Evolutionary conservation across 441 rosid genomes (phyloP).

Genomic region (Bocquillonia castaneifolia): DNA sequence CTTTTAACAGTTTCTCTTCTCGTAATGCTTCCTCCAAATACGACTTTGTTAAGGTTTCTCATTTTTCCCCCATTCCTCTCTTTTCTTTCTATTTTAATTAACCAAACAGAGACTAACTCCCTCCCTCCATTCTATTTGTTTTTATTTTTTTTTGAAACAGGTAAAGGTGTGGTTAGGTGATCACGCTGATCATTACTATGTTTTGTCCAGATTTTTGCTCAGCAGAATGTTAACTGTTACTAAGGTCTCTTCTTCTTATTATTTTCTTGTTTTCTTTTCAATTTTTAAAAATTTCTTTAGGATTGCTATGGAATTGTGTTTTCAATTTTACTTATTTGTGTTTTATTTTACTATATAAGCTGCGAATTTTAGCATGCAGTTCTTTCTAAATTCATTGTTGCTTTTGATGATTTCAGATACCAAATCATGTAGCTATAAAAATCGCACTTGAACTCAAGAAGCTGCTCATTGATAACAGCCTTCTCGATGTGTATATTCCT

Average conservation of each 20-base stretch:
- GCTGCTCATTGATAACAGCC: slow-evolving; percentile 95
- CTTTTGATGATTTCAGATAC: slow-evolving; percentile 54
- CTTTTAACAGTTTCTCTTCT: slow-evolving; percentile 52
- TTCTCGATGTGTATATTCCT: slow-evolving; percentile 79
- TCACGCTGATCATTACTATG: slow-evolving; percentile 93
- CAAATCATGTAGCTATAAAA: slow-evolving; percentile 93
- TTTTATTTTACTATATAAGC: too few species aligned
- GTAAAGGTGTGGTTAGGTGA: slow-evolving; percentile 98
- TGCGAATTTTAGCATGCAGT: too few species aligned
- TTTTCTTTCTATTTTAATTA: neutral
- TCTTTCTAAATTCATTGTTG: neutral
- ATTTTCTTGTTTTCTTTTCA: neutral
- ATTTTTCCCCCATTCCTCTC: neutral
- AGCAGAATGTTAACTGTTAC: slow-evolving; percentile 97
- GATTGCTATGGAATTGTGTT: too few species aligned
- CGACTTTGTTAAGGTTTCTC: slow-evolving; percentile 85
- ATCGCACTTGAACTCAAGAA: slow-evolving; percentile 96
- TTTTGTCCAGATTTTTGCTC: slow-evolving; percentile 85
- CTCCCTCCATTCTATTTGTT: neutral
- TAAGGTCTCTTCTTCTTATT: slow-evolving; percentile 44
- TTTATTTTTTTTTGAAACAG: slow-evolving; percentile 29
- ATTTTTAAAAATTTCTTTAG: neutral
- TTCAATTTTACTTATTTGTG: too few species aligned
- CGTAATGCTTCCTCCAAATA: slow-evolving; percentile 94
- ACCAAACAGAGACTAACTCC: neutral